Evolutionary conservation across 202 grass and related monocot species (phyloP).

Genomic region (Bolboschoenoplectus hybrid): DNA sequence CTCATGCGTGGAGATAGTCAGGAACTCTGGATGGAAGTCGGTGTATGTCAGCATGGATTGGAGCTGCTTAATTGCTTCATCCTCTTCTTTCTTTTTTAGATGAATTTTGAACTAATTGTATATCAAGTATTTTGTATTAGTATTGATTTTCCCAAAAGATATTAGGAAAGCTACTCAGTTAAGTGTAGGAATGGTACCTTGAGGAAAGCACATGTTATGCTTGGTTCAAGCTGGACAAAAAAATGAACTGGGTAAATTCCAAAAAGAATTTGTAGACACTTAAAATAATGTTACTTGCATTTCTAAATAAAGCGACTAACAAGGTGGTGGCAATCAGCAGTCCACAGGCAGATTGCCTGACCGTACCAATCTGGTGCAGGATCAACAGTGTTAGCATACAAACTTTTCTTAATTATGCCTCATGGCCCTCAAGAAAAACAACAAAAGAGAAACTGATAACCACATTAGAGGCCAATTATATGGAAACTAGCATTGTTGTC

Average conservation of each 20-base stretch:
- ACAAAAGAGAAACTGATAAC: constrained; percentile 8
- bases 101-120: constrained; percentile 76
- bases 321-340: background rate
- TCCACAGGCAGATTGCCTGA: background rate
- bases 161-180: background rate
- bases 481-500: background rate
- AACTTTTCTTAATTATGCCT: background rate
- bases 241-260: constrained; percentile 21
- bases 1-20: constrained; percentile 75
- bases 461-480: background rate
- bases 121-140: constrained; percentile 45
- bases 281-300: background rate
- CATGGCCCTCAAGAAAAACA: background rate
- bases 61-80: constrained; percentile 69
- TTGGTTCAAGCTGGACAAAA: constrained; percentile 74
- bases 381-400: constrained; percentile 21
- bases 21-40: constrained; percentile 79
- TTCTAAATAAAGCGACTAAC: background rate
- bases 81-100: constrained; percentile 73
- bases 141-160: constrained; percentile 41
- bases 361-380: constrained; percentile 41
- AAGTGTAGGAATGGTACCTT: constrained; percentile 60
- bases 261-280: background rate
- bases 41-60: constrained; percentile 69
- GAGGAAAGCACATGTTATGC: constrained; percentile 69